phyloP scores from a whole-genome alignment of 75 land plant species.

The Chamaecyparis obtusa region DNA sequence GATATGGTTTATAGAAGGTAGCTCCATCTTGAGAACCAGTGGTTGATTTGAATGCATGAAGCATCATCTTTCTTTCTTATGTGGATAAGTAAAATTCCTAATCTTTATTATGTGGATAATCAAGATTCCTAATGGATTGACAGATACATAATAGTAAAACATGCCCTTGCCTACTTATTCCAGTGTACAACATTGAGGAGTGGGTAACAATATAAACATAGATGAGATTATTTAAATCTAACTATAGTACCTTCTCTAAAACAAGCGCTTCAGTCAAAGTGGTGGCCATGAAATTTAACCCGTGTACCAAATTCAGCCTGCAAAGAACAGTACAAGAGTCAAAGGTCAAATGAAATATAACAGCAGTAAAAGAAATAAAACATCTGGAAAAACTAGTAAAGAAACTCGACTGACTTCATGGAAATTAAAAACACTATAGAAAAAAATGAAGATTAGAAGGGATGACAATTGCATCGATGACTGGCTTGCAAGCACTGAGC shows the following conservation, averaged over 20 bases:
- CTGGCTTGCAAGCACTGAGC: neutral
- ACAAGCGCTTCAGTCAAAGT: neutral
- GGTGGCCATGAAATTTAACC: neutral
- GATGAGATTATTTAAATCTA: neutral
- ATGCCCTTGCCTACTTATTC: neutral
- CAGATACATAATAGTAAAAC: neutral
- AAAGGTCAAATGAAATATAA: neutral
- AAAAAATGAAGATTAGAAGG: neutral
- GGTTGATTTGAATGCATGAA: neutral
- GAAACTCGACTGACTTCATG: neutral
- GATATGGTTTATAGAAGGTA: neutral
- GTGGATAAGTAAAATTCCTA: too few species aligned
- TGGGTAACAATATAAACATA: neutral
- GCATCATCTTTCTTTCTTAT: neutral
- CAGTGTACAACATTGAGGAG: neutral
- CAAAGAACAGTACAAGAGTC: neutral
- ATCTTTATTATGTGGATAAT: too few species aligned
- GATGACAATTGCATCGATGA: neutral
- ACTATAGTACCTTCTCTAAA: neutral
- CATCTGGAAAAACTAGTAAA: too few species aligned
- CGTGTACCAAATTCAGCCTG: neutral
- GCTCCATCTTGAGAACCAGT: neutral
- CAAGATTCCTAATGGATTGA: neutral
- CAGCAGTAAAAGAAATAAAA: neutral
- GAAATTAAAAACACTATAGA: neutral